Evolutionary conservation across 345 rosid species (phyloP).

Genomic region (Populus pruinosa): DNA sequence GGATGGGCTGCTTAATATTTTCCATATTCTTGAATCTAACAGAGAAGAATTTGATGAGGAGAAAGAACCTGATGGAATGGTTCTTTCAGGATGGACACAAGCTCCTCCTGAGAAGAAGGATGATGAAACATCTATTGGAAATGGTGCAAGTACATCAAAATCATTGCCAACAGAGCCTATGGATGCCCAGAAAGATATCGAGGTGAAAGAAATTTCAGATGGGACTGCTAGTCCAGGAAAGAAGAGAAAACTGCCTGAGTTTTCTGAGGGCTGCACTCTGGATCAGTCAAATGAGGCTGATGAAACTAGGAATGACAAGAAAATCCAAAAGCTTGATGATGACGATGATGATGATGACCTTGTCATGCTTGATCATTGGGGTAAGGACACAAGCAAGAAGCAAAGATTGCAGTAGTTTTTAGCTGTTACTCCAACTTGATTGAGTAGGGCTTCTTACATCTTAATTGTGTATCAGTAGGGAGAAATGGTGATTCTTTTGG

Average conservation of each 20-base stretch:
- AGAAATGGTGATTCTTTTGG: slow-evolving; percentile 49
- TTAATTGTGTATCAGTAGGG: slow-evolving; percentile 49
- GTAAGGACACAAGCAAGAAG: slow-evolving; percentile 39
- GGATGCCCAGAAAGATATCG: slow-evolving; percentile 17
- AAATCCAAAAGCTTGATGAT: slow-evolving; percentile 52
- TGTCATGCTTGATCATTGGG: slow-evolving; percentile 38
- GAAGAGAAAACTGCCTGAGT: slow-evolving; percentile 56
- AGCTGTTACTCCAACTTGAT: slow-evolving; percentile 1
- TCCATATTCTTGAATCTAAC: neutral
- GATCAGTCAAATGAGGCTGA: slow-evolving; percentile 20
- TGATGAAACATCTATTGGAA: slow-evolving; percentile 35
- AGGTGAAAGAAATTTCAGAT: slow-evolving; percentile 35
- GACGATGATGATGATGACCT: slow-evolving; percentile 48
- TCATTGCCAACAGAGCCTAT: slow-evolving; percentile 24
- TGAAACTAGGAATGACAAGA: slow-evolving; percentile 31
- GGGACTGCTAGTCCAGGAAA: slow-evolving; percentile 33
- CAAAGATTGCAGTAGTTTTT: slow-evolving; percentile 37
- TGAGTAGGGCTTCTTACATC: slow-evolving; percentile 23
- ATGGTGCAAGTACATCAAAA: slow-evolving; percentile 55
- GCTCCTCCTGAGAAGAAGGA: slow-evolving; percentile 43
- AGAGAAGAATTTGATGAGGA: slow-evolving; percentile 95
- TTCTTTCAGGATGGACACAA: slow-evolving; percentile 84
- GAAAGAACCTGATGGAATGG: slow-evolving; percentile 96
- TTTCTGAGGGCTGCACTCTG: slow-evolving; percentile 5
- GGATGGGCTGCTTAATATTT: neutral